phyloP scores from a whole-genome alignment of 192 early-diverging fungal species.

The Coemansia sp. region DNA sequence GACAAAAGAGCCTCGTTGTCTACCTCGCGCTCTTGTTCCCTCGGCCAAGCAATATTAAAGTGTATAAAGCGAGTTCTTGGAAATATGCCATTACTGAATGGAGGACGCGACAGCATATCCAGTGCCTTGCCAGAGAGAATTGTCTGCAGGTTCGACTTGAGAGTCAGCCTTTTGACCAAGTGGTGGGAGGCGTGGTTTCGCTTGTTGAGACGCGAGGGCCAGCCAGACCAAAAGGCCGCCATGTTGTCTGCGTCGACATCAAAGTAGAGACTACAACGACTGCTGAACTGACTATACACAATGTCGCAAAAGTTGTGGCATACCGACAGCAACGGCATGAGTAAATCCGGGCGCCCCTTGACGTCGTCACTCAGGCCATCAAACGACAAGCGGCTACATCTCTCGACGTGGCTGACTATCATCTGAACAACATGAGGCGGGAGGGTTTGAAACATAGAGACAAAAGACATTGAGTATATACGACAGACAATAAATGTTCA shows the following conservation, averaged over 20 bases:
- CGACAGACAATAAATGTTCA: too few relatives aligned
- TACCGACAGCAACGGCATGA: not conserved
- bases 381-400: not conserved
- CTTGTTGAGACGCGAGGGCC: not conserved
- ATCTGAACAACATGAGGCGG: not conserved
- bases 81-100: not conserved
- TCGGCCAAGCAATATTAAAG: not conserved
- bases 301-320: conserved; percentile 1
- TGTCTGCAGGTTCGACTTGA: not conserved
- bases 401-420: not conserved
- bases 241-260: not conserved
- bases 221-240: not conserved
- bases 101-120: not conserved
- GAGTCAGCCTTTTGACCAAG: not conserved
- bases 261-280: not conserved
- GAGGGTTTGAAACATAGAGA: not conserved
- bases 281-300: not conserved
- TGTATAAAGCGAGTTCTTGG: not conserved
- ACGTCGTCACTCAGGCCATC: not conserved
- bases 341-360: not conserved
- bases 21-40: not conserved
- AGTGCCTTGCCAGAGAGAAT: not conserved
- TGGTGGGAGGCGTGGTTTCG: not conserved
- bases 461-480: not conserved
- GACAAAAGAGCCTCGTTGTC: not conserved